Base-by-base conservation (phyloP, 257 asterid species). In the Solanum sejunctum region DNA sequence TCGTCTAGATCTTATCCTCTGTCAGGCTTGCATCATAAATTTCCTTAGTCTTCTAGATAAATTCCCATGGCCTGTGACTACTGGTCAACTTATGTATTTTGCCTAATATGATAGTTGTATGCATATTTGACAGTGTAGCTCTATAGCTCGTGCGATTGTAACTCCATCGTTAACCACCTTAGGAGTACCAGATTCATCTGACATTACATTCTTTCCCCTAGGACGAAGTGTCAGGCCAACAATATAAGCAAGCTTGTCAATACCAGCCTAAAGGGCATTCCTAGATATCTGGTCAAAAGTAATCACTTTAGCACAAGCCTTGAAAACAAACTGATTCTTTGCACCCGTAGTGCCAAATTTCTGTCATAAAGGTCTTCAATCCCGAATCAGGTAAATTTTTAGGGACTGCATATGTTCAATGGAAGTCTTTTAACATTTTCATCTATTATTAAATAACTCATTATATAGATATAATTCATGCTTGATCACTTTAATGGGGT, bases 161-260 rank as follows among this genome's bases (percentile, higher is more conserved):
- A 95, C 97, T 3, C 99, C 98, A 75, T 93, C 97, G 79, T 95
- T 93, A 67, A 95, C 98, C 78, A 95, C 98, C 93, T 92, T 95
- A 10, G 98, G 98, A 83, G 94, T 47, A 2, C 99, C 99, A 83
- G 61, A 95, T 85, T 97, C 99, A 84, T 97, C 99, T 91, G 95
- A 84, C 82, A 97, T 98, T 32, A 97, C 98, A 85, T 97, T 95
- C 84, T 98, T 88, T 85, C 99, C 98, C 86, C 99, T 93, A 57
- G 99, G 99, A 41, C 98, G 98, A 83, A 97, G 97, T 41, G 99
- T 95, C 36, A 97, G 97, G 7, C 97, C 99, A 45, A 97, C 99
- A 23, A 93, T 96, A 88, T 97, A 97, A 20, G 98, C 97, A 10
- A 96, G 96, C 90, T 96, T 96, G 84, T 96, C 98, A 4, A 96